Evolutionary conservation across 78 protist species (phyloP), one percentile per base, ranked within the genome.

Genomic region (Dictyostelium brefeldianum): DNA sequence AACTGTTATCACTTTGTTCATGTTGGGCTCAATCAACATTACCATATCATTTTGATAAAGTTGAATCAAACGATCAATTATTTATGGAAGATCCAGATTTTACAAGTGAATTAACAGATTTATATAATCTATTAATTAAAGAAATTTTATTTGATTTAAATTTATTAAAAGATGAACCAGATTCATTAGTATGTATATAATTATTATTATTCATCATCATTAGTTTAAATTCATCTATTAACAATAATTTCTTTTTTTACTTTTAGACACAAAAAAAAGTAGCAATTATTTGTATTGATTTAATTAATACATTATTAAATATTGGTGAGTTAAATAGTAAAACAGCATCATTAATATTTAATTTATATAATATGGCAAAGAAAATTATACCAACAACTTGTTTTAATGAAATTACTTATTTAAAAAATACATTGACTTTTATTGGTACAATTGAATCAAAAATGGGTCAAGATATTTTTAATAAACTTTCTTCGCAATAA

Each of bases 11-110:
- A 25, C 80, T 90, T 27, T 80, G 83, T 59, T 81, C 91, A 3
- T n/a, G 89, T 29, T 79, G 89, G 89, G 77, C 89, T 15, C 93
- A 94, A 75, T 15, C 79, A 31, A 14, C 73, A 14, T 43, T 94
- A 18, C 91, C 96, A 36, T 94, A 94, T 25, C 96, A 94, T 62
- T 65, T 92, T 31, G 89, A 81, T 4, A 69, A 53, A 59, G 90
- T 87, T 27, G 93, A 87, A 64, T 87, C 93, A 57, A 90, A 90
- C 27, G 95, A 90, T 67, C 69, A 69, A 59, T 22, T 90, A 25
- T 90, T 82, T 31, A 78, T 82, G 29, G 84, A 70, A 29, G 90
- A 81, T 67, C 91, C 89, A 79, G 95, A 90, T 11, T 90, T 90
- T 65, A 29, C 20, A n/a, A 54, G 22, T 75, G 95, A 90, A 62